Conservation (phyloP, 1,139 yeast genomes). For the Candida sanyaensis region DNA sequence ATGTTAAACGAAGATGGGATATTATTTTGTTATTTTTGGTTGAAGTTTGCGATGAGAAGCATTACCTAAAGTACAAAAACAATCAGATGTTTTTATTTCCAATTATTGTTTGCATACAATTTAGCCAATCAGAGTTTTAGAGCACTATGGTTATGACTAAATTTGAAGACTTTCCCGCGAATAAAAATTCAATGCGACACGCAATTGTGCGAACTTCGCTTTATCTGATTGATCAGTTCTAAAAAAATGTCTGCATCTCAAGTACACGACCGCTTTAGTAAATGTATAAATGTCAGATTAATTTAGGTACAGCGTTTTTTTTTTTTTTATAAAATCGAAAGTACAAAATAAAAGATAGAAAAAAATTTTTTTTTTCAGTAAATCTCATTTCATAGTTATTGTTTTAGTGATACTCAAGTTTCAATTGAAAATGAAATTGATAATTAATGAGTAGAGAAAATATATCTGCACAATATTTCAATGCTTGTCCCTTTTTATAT, state of each 20-base stretch:
- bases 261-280: neutral
- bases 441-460: neutral
- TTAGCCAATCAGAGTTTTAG: neutral
- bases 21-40: too few species aligned
- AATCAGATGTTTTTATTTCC: neutral
- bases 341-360: too few species aligned
- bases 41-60: too few species aligned
- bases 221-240: constrained; percentile 1
- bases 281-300: neutral
- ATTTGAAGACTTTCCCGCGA: neutral
- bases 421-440: neutral
- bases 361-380: too few species aligned
- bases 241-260: neutral
- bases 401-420: neutral
- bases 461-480: neutral
- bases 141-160: neutral
- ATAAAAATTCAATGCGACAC: neutral
- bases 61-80: neutral
- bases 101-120: neutral
- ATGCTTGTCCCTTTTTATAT: neutral
- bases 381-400: too few species aligned
- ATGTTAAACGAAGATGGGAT: too few species aligned
- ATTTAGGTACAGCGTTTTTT: neutral
- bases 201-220: constrained; percentile 1
- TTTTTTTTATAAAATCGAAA: neutral